Conservation (phyloP, 1,139 yeast genomes). For the Kodamaea ohmeri region DNA sequence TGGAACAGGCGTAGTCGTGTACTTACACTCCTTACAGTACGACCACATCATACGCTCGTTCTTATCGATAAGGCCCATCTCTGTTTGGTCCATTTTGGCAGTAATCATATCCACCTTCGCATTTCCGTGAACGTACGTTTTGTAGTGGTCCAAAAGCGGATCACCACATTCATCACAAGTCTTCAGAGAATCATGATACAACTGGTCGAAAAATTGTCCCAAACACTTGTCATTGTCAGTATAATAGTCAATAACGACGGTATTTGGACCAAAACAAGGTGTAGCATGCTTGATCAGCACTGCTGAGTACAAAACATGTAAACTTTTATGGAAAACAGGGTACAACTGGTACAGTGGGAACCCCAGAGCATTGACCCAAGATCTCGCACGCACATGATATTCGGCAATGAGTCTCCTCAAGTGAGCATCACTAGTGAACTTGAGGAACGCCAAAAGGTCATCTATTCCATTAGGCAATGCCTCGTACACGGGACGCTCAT, state of each 20-base stretch:
- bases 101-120: slow-evolving; percentile 79
- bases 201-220: slow-evolving; percentile 83
- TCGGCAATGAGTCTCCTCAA: slow-evolving; percentile 28
- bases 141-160: slow-evolving; percentile 67
- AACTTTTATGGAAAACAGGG: slow-evolving; percentile 64
- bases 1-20: slow-evolving; percentile 75
- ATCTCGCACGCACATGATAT: slow-evolving; percentile 34
- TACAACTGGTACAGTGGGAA: slow-evolving; percentile 43
- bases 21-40: slow-evolving; percentile 76
- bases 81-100: slow-evolving; percentile 56
- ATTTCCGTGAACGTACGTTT: slow-evolving; percentile 85
- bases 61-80: slow-evolving; percentile 49
- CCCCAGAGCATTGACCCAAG: slow-evolving; percentile 42
- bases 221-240: slow-evolving; percentile 88
- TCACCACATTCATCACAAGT: slow-evolving; percentile 83
- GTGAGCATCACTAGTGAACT: slow-evolving; percentile 32
- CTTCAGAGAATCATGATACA: slow-evolving; percentile 64
- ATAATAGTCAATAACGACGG: slow-evolving; percentile 79
- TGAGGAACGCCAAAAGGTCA: slow-evolving; percentile 40
- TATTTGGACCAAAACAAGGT: slow-evolving; percentile 89
- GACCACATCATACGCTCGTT: slow-evolving; percentile 82
- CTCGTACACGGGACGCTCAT: background rate
- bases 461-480: slow-evolving; percentile 31
- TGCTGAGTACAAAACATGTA: slow-evolving; percentile 75
- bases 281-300: slow-evolving; percentile 84